These are phyloP conservation scores for Gautieria morchelliformis DNA, from an alignment of 768 basidiomycete genomes.

Conservation along the genomic window DNA sequence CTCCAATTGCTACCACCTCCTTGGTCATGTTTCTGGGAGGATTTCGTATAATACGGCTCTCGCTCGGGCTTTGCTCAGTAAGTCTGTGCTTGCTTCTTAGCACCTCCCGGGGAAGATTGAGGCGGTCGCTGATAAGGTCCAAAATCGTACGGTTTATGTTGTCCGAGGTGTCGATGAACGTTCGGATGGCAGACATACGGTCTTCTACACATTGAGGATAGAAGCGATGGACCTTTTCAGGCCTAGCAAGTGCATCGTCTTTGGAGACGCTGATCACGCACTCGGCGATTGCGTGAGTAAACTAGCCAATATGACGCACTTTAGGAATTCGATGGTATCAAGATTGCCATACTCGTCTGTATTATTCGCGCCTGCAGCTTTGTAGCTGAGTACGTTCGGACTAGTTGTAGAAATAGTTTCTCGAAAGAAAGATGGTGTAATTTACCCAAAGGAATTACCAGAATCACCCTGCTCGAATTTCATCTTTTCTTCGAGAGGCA, in stretches of 20 bases:
- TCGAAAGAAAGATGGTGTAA: not conserved
- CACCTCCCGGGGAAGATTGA: constrained; percentile 24
- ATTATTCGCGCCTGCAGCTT: constrained; percentile 21
- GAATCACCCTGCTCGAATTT: constrained; percentile 33
- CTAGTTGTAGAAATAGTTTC: not conserved
- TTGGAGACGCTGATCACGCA: constrained; percentile 16
- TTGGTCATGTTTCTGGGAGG: constrained; percentile 18
- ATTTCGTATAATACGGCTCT: constrained; percentile 25
- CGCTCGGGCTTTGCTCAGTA: constrained; percentile 22
- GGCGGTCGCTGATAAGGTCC: constrained; percentile 19
- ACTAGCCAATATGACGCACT: constrained; percentile 5
- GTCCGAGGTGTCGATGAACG: constrained; percentile 23
- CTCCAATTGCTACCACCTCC: constrained; percentile 22
- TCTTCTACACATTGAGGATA: constrained; percentile 24
- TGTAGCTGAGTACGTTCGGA: constrained; percentile 13
- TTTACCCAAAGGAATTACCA: constrained; percentile 31
- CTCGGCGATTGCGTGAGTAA: not conserved
- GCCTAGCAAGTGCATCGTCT: constrained; percentile 27
- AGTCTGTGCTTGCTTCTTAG: constrained; percentile 19
- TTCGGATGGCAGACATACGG: constrained; percentile 19
- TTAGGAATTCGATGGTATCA: constrained; percentile 24
- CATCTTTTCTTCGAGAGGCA: constrained; percentile 33
- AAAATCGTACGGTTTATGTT: constrained; percentile 23
- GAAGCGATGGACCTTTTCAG: constrained; percentile 19
- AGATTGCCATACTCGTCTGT: constrained; percentile 21